Evolutionary conservation across 2,329 filamentous ascomycete genomes (phyloP), one percentile per base, ranked within the genome.

Genomic region (Penicillium sclerotigenum): DNA sequence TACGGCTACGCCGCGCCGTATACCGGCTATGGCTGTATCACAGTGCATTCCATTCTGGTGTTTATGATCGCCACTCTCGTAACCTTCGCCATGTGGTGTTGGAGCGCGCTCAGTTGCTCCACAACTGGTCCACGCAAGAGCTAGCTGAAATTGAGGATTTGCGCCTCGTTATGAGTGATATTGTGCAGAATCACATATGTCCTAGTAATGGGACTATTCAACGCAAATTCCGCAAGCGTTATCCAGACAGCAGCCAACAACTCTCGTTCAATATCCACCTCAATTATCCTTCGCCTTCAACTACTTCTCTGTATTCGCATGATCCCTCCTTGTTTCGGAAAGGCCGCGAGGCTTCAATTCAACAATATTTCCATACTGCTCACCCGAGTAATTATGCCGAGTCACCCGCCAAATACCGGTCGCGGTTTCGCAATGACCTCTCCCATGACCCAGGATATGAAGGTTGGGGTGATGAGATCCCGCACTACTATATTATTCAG

Each of bases 401-500:
- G 8, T 63, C 63, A 31, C 58, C 70, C 20, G 65, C 71, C 38
- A 74, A 74, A 62, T 75, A 79, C 65, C 71, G 75, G 41, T 74
- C 77, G 36, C 78, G 79, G 59, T 80, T 79, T 58, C 75, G 74
- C 5, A 73, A 78, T 22, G 77, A 80, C 41, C 67, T 78, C 3
- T 75, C 73, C 59, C 79, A 82, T 56, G 80, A 84, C 29, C 74
- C 81, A 4, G 81, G 81, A 8, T 73, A 75, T n/a, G 82, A 85
- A 68, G 84, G 84, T 24, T 87, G 84, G 84, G 84, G 84, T 29
- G 83, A 86, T 62, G 83, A 86, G 53, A 82, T 86, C 47, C 75
- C 78, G 14, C 83, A 86, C 59, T 86, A 86, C 67, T 86, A 87
- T 61, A 75, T 86, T 6, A 79, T 87, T 4, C 82, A 87, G 62